Base-by-base conservation (phyloP, 306 rosid genomes). In the Luffa aegyptiaca region DNA sequence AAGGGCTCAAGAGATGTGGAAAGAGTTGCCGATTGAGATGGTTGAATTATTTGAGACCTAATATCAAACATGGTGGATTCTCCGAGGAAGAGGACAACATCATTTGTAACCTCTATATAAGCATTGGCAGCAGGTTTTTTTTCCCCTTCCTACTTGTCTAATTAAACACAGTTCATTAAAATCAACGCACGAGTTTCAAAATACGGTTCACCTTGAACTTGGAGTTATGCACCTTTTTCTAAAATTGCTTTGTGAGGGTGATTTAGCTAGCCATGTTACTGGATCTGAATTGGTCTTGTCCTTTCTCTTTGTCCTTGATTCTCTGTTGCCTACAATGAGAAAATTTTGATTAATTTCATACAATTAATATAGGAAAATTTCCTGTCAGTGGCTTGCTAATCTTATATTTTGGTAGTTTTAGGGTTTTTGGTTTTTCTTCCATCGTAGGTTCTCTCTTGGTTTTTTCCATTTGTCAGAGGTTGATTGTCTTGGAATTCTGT, bases 1-100 rank as follows among this genome's bases (percentile, higher is more conserved):
- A 82, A 96, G 99, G 99, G 85, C 93, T 96, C 36, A 96, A 91
- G 91, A 93, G 99, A 86, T 96, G 99, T 83, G 99, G 99, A 81
- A 96, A 96, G 80, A 96, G 99, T 84, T 96, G 99, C 77, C 86
- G 99, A 63, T 85, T 96, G 21, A 87, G 99, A 83, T 96, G 99
- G 99, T 75, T 96, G 20, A 96, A 96, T 83, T 96, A 96, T 82
- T 83, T 96, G 86, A 96, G 99, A 71, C 99, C 99, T 33, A 93
- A 96, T 74, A 90, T 96, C 88, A 96, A 91, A 86, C 99, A 96
- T 87, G 99, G 99, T 57, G 98, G 98, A 77, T 96, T 96, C 88
- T 90, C 98, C 51, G 99, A 96, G 84, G 98, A 96, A 90, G 99
- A 96, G 86, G 99, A 96, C 90, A 90, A 89, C 88, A 88, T 90